A percentile compares a stretch with the other conserved stretches of the same genome.
These are phyloP conservation scores for Agastache rugosa DNA, from an alignment of 257 asterid genomes.

Conservation along the genomic window DNA sequence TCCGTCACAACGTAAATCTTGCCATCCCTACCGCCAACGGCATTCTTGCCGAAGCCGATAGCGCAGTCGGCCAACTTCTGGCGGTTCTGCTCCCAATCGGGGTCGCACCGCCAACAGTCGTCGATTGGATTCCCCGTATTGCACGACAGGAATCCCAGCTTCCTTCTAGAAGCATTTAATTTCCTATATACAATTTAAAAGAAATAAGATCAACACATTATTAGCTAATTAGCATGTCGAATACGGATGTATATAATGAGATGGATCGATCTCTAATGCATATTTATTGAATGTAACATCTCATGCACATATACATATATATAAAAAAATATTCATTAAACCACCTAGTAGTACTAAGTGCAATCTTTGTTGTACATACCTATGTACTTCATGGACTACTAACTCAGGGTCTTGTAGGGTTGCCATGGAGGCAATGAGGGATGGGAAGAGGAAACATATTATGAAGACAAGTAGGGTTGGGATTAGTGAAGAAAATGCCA, in stretches of 20 bases:
- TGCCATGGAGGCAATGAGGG: slow-evolving; percentile 50
- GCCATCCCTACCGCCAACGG: slow-evolving; percentile 68
- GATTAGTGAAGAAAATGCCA: slow-evolving; percentile 42
- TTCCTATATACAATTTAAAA: slow-evolving; percentile 38
- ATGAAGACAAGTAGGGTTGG: slow-evolving; percentile 29
- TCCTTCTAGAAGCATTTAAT: slow-evolving; percentile 56
- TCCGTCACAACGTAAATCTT: slow-evolving; percentile 59
- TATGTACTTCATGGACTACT: slow-evolving; percentile 57
- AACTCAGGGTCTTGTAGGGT: slow-evolving; percentile 52
- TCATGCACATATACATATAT: background rate
- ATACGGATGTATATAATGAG: background rate
- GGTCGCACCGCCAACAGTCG: slow-evolving; percentile 68
- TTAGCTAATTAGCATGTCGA: background rate
- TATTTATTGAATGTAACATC: no score
- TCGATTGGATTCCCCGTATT: slow-evolving; percentile 67
- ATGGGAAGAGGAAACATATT: slow-evolving; percentile 33
- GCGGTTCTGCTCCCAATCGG: slow-evolving; percentile 59
- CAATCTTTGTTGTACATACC: slow-evolving; percentile 38
- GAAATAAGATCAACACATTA: background rate
- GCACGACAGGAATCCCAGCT: slow-evolving; percentile 58
- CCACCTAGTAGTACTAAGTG: slow-evolving; percentile 7
- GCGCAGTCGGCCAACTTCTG: slow-evolving; percentile 64
- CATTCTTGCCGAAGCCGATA: slow-evolving; percentile 69
- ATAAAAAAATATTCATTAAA: background rate
- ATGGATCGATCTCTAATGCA: background rate